phyloP scores from a whole-genome alignment of 192 early-diverging fungal genomes.

The Backusella circina region DNA sequence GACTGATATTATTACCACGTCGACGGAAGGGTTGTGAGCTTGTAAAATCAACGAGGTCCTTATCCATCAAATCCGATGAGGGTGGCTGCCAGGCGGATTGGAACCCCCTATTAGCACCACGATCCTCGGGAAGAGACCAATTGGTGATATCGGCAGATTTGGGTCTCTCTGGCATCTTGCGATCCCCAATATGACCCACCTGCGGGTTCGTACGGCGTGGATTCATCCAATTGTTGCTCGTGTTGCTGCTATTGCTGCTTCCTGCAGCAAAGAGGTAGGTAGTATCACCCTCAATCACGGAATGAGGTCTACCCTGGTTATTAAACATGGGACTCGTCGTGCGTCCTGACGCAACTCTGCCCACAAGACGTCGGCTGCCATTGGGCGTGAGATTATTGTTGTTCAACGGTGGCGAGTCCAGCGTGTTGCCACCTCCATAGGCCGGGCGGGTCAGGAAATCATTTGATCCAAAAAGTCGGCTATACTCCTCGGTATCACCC shows the following conservation, averaged over 20 bases:
- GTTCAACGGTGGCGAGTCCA: neutral
- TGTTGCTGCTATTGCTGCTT: neutral
- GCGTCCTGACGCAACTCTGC: constrained; percentile 8
- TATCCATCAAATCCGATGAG: neutral
- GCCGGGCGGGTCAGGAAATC: neutral
- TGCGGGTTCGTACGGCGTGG: neutral
- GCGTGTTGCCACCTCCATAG: neutral
- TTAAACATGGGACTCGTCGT: constrained; percentile 1
- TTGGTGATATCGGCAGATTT: constrained; percentile 23
- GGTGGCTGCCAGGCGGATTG: neutral
- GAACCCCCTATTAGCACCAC: neutral
- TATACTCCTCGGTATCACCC: constrained; percentile 30
- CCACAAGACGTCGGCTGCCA: neutral
- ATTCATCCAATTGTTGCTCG: neutral
- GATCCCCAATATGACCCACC: constrained; percentile 30
- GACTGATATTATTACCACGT: neutral
- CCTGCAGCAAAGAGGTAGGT: constrained; percentile 4
- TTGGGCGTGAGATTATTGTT: neutral
- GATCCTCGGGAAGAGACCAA: constrained; percentile 24
- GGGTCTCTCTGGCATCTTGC: constrained; percentile 15
- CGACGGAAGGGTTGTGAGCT: neutral
- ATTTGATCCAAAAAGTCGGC: constrained; percentile 5
- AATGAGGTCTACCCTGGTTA: constrained; percentile 22
- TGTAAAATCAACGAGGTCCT: constrained; percentile 9
- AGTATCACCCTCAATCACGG: constrained; percentile 32